Evolutionary conservation across 148 eudicot species (phyloP).

Genomic region (Salicornia ramosissima): DNA sequence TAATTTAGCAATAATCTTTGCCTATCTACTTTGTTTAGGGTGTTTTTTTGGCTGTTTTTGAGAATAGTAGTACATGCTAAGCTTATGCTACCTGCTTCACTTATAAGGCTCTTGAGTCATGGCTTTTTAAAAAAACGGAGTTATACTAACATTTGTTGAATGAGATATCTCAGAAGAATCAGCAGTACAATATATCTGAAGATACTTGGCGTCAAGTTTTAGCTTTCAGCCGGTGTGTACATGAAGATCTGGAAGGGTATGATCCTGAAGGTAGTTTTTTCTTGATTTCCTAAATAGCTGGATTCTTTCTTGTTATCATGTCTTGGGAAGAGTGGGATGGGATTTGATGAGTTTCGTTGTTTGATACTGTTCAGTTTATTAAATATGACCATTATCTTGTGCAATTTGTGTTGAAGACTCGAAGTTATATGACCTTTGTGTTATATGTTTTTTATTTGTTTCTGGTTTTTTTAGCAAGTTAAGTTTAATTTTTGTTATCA

Average conservation of each 20-base stretch:
- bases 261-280: conserved; percentile 80
- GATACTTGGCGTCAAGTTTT: conserved; percentile 95
- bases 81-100: too few species aligned
- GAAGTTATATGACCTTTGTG: background rate
- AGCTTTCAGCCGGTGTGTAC: conserved; percentile 90
- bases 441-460: background rate
- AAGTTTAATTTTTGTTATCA: too few species aligned
- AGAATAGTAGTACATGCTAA: too few species aligned
- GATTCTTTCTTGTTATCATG: background rate
- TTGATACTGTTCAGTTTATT: background rate
- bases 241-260: conserved; percentile 91
- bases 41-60: too few species aligned
- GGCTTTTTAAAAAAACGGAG: too few species aligned
- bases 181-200: conserved; percentile 85
- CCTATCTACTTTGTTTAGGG: background rate
- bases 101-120: too few species aligned
- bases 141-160: background rate
- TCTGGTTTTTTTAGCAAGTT: background rate
- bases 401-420: background rate
- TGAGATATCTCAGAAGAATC: conserved; percentile 49
- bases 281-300: background rate
- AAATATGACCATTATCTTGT: background rate
- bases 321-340: background rate
- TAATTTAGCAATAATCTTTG: background rate
- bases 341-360: background rate